Base-by-base conservation (phyloP, 2,329 filamentous ascomycete species). In the Cordyceps javanica region DNA sequence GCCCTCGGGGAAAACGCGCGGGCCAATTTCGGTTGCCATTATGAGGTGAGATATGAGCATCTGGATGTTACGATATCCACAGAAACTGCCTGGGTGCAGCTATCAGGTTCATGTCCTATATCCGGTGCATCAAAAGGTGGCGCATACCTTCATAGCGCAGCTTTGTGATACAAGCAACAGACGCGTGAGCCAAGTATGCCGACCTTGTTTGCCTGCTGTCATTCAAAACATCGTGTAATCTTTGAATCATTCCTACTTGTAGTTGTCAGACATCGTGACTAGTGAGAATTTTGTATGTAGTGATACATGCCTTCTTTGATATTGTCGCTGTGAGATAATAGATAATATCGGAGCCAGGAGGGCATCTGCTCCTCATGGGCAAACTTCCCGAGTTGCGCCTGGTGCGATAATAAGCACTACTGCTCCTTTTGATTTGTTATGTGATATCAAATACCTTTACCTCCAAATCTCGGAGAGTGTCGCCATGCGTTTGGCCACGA, bases 31-130 rank as follows among this genome's bases (percentile, higher is more conserved):
- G 39, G 75, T 70, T 1, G 82, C 74, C 9, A 80, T 81, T 59
- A 86, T 82, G 21, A 97, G 83, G 68, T 90, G 92, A 0, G 91
- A 93, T 14, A 88, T 76, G 63, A 97, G 72, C 86, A 95, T 95
- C 69, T 97, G 94, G 32, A 96, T 95, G 67, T 96, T 97, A 41
- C 93, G 83, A 69, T 97, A 97, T 3, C 93, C 93, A 68, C 93
- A 97, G 69, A 97, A 97, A 6, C 91, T 89, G 23, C 91, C 91
- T 83, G 19, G 14, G 19, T 19, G 23, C 19, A 2, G 25, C 5
- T 25, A 13, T 10, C 8, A 23, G 21, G 42, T 45, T 10, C n/a
- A 61, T 28, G 9, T 34, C 36, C 36, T 6, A 14, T 28, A 4
- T 26, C 21, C 42, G 2, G 30, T 23, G 11, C 13, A 25, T 39